These are phyloP conservation scores for Aspergillus sparsus DNA, from an alignment of 495 filamentous ascomycete genomes.

Conservation along the genomic window DNA sequence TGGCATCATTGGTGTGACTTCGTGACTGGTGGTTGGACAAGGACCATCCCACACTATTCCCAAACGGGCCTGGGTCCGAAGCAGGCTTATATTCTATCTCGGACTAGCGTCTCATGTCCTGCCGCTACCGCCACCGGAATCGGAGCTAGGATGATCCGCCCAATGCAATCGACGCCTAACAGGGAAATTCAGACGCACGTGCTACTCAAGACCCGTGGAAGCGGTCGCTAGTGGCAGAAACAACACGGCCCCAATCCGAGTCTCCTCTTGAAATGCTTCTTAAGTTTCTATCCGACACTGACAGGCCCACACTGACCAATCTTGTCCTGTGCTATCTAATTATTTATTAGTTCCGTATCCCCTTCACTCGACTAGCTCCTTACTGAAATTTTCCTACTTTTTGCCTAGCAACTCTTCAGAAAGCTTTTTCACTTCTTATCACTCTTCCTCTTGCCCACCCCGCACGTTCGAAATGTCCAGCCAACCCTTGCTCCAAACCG, in stretches of 20 bases:
- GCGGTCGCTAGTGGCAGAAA: neutral
- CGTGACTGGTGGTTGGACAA: conserved; percentile 19
- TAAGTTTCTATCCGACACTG: too few relatives aligned
- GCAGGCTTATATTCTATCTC: conserved; percentile 1
- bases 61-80: neutral
- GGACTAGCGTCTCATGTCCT: conserved; percentile 16
- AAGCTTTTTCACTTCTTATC: neutral
- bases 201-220: conserved; percentile 8
- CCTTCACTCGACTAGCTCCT: neutral
- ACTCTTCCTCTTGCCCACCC: conserved; percentile 2
- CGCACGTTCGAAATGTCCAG: conserved; percentile 69
- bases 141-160: conserved; percentile 7
- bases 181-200: neutral
- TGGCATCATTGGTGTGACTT: conserved; percentile 24
- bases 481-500: conserved; percentile 90
- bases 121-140: conserved; percentile 7
- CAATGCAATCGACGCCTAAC: neutral
- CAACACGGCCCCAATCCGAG: neutral
- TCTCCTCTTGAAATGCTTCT: neutral
- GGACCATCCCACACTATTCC: conserved; percentile 14
- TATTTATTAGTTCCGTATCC: neutral
- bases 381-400: neutral
- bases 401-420: neutral
- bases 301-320: too few relatives aligned
- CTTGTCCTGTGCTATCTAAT: too few relatives aligned